phyloP scores from a whole-genome alignment of 306 rosid species.

The Vigna hirtella region DNA sequence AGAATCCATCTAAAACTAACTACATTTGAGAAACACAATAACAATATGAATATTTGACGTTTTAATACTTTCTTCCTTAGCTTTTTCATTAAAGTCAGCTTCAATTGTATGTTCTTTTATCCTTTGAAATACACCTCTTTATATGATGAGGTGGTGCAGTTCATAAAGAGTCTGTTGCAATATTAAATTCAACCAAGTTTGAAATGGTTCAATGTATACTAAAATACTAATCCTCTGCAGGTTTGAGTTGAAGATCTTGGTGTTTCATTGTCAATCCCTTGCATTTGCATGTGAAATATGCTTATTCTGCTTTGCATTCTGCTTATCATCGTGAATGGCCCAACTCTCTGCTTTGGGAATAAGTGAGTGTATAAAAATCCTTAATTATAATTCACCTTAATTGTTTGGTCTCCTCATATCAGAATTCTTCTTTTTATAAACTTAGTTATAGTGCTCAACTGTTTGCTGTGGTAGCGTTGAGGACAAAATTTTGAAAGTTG shows the following conservation, averaged over 20 bases:
- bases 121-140: constrained; percentile 10
- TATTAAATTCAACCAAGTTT: constrained; percentile 16
- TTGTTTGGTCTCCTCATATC: constrained; percentile 20
- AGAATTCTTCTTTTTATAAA: constrained; percentile 16
- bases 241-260: constrained; percentile 39
- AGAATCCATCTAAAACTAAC: no score
- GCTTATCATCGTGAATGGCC: constrained; percentile 43
- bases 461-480: constrained; percentile 52
- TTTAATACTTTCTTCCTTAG: neutral
- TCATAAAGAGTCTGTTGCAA: constrained; percentile 19
- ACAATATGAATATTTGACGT: neutral
- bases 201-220: constrained; percentile 34
- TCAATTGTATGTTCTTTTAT: neutral
- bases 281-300: constrained; percentile 31
- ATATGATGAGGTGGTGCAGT: neutral
- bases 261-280: constrained; percentile 38
- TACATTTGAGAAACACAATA: no score
- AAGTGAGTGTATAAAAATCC: constrained; percentile 49
- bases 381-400: constrained; percentile 11
- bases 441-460: constrained; percentile 40
- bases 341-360: constrained; percentile 56
- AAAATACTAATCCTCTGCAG: constrained; percentile 41
- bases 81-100: neutral
- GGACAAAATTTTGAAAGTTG: constrained; percentile 65
- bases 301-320: constrained; percentile 48